Percentiles rank a stretch among this genome's conserved stretches.
Conservation (phyloP, 768 basidiomycete species). For the Exsudoporus frostii region DNA sequence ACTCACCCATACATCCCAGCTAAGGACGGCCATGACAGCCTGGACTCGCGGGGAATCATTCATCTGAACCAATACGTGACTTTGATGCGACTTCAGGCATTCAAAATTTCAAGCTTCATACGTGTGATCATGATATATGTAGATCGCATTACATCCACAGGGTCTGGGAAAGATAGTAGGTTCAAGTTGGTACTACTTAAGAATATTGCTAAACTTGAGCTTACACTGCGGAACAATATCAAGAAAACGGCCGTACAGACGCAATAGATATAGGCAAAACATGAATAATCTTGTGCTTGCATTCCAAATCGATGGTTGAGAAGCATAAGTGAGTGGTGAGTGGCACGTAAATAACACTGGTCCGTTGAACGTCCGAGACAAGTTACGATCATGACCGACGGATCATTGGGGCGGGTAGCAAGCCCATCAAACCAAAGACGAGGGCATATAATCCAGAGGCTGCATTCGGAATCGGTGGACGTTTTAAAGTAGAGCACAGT, state of each 20-base stretch:
- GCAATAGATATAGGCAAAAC: conserved; percentile 12
- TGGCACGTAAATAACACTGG: background rate
- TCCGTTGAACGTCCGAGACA: conserved; percentile 11
- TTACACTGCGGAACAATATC: background rate
- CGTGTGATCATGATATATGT: too few species aligned
- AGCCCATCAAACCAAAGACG: conserved; percentile 69
- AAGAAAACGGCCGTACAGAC: conserved; percentile 11
- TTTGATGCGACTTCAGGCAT: too few species aligned
- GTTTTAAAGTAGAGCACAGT: background rate
- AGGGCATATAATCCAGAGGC: conserved; percentile 70
- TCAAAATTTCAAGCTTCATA: background rate
- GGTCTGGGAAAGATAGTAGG: background rate
- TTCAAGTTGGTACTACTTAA: background rate
- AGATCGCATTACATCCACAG: too few species aligned
- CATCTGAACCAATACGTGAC: too few species aligned
- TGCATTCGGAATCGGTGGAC: conserved; percentile 27
- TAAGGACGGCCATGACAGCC: too few species aligned
- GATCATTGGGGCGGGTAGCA: conserved; percentile 63
- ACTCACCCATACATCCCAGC: too few species aligned
- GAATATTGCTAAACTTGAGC: background rate
- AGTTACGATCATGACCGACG: conserved; percentile 42
- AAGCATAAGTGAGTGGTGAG: background rate
- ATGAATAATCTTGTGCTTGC: conserved; percentile 6
- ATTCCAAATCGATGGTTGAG: conserved; percentile 5
- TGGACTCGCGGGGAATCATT: too few species aligned